phyloP scores from a whole-genome alignment of 306 rosid species.

The Pyrus communis region DNA sequence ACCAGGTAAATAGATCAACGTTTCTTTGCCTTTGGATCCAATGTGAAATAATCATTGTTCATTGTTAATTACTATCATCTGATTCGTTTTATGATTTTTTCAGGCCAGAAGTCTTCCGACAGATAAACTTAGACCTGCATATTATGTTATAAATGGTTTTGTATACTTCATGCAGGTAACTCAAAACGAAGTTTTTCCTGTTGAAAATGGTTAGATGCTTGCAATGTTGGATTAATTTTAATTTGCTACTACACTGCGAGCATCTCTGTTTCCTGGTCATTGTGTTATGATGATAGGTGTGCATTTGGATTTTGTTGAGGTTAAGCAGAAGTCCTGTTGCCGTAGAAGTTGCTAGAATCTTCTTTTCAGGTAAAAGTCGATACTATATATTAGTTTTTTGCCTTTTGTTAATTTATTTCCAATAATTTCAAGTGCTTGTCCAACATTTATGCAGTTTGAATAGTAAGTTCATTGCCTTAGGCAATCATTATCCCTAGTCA shows the following conservation, averaged over 20 bases:
- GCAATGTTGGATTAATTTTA: not conserved
- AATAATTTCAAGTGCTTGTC: not conserved
- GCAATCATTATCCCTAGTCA: not conserved
- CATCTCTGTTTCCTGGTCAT: slow-evolving; percentile 12
- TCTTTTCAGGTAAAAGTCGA: slow-evolving; percentile 52
- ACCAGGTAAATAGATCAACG: slow-evolving; percentile 61
- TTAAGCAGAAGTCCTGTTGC: slow-evolving; percentile 32
- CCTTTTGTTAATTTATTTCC: not conserved
- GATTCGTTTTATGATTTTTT: slow-evolving; percentile 15
- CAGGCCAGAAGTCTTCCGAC: slow-evolving; percentile 74
- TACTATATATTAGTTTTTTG: not conserved
- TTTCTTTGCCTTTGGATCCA: not conserved
- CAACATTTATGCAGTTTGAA: not conserved
- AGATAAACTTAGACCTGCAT: slow-evolving; percentile 55
- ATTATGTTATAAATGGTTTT: slow-evolving; percentile 51
- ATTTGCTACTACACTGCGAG: not conserved
- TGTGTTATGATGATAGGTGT: slow-evolving; percentile 26
- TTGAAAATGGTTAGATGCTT: not conserved
- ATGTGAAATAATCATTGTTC: not conserved
- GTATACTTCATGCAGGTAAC: slow-evolving; percentile 53
- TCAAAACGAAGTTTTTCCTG: not conserved
- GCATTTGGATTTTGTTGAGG: slow-evolving; percentile 59
- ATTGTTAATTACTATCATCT: not conserved
- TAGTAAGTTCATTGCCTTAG: not conserved
- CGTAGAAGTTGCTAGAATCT: slow-evolving; percentile 44